Evolutionary conservation across 116 monocot genomes (phyloP).

Genomic region (Cymodocea nodosa): DNA sequence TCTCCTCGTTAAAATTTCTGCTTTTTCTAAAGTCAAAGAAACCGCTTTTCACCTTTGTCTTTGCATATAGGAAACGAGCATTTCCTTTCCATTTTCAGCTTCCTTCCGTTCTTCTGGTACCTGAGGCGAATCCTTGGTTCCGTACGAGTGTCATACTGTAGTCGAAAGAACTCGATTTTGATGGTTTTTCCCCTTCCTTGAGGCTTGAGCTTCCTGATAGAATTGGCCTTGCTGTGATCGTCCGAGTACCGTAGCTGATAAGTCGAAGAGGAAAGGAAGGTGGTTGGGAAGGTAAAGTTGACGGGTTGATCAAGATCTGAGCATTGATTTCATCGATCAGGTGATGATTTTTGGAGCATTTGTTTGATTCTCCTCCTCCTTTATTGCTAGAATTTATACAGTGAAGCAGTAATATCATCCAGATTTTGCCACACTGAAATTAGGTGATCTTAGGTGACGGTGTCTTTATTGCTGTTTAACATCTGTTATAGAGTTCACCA

Average conservation of each 20-base stretch:
- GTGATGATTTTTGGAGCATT: neutral
- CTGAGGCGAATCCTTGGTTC: neutral
- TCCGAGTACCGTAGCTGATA: neutral
- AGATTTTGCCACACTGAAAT: too few species aligned
- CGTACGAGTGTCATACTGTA: neutral
- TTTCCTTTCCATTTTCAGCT: neutral
- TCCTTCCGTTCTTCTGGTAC: neutral
- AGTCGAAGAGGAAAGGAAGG: conserved; percentile 1
- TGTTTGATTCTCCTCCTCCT: neutral
- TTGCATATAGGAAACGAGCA: neutral
- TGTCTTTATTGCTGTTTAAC: too few species aligned
- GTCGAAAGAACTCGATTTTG: neutral
- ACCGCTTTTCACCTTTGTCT: neutral
- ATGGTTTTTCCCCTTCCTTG: neutral
- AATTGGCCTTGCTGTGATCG: neutral
- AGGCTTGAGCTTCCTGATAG: neutral
- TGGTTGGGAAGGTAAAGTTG: neutral
- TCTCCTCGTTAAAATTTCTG: neutral
- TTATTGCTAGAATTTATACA: neutral
- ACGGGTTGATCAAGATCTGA: too few species aligned
- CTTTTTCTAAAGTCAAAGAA: neutral
- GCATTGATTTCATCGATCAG: too few species aligned
- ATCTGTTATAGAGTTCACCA: too few species aligned
- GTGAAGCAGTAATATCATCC: too few species aligned
- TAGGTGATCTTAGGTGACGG: too few species aligned